Conservation (phyloP, 108 stramenopile genomes). For the Cyclotella choctawhatcheeana region DNA sequence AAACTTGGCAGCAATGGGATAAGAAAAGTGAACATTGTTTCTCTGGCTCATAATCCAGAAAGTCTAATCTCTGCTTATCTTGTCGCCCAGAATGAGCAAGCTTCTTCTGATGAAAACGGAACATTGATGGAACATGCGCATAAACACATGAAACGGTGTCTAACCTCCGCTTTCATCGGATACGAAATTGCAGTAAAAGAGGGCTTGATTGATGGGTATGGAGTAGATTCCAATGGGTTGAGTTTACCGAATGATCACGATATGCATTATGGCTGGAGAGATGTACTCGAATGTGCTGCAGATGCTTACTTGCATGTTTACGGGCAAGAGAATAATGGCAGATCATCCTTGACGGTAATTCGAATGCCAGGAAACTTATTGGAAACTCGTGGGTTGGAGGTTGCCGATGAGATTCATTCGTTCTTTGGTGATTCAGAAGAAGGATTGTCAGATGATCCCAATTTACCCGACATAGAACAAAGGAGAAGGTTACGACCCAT, state of each 20-base stretch:
- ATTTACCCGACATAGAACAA: conserved; percentile 16
- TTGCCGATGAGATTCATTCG: conserved; percentile 57
- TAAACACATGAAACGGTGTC: conserved; percentile 51
- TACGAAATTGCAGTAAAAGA: conserved; percentile 59
- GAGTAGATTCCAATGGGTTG: conserved; percentile 82
- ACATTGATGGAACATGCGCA: conserved; percentile 50
- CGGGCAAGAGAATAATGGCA: conserved; percentile 28
- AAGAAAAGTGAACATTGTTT: conserved; percentile 48
- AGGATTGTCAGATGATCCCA: conserved; percentile 19
- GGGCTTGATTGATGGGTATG: conserved; percentile 58
- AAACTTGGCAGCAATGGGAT: conserved; percentile 18
- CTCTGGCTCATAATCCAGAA: conserved; percentile 77
- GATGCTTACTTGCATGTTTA: conserved; percentile 46
- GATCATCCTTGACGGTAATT: conserved; percentile 61
- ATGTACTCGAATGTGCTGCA: conserved; percentile 50
- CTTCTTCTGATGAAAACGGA: conserved; percentile 9
- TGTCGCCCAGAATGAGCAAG: conserved; percentile 44
- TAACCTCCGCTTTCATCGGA: conserved; percentile 67
- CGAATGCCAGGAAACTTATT: conserved; percentile 81
- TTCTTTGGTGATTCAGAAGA: conserved; percentile 37
- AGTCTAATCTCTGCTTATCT: conserved; percentile 52
- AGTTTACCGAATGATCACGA: conserved; percentile 68
- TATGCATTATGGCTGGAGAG: conserved; percentile 62
- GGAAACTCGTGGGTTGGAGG: conserved; percentile 71
- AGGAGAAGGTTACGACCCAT: conserved; percentile 18